These are phyloP conservation scores for Simplicillium aogashimaense DNA, from an alignment of 2,329 filamentous ascomycete genomes.

Conservation along the genomic window DNA sequence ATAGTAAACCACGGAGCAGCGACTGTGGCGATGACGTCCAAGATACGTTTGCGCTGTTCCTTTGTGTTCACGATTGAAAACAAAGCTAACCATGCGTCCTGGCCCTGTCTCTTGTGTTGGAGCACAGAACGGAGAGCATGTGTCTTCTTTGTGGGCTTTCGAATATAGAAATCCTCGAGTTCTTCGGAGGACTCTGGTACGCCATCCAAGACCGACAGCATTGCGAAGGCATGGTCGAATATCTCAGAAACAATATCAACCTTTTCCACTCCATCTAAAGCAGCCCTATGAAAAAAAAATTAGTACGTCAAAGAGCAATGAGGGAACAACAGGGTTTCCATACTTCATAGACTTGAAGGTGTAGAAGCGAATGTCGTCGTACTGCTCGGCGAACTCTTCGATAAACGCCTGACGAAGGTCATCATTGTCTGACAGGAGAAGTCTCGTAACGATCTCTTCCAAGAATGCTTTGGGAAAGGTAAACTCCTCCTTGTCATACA, in stretches of 20 bases:
- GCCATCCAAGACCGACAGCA: slow-evolving; percentile 59
- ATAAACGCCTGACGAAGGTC: slow-evolving; percentile 62
- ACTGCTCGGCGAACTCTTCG: slow-evolving; percentile 67
- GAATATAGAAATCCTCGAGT: slow-evolving; percentile 58
- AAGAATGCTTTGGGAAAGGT: slow-evolving; percentile 63
- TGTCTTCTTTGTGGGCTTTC: slow-evolving; percentile 55
- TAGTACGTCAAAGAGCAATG: neutral
- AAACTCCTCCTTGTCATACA: slow-evolving; percentile 51
- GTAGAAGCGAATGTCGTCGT: slow-evolving; percentile 77
- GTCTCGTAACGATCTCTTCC: slow-evolving; percentile 47
- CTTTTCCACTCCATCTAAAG: slow-evolving; percentile 14
- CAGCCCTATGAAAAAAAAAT: slow-evolving; percentile 10
- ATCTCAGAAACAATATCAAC: slow-evolving; percentile 15
- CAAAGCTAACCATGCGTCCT: slow-evolving; percentile 78
- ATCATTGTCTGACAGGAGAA: slow-evolving; percentile 50
- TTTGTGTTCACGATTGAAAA: slow-evolving; percentile 58
- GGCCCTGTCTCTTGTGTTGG: slow-evolving; percentile 68
- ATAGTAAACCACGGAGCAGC: slow-evolving; percentile 86
- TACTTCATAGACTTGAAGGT: slow-evolving; percentile 68
- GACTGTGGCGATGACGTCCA: slow-evolving; percentile 64
- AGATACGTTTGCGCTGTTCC: slow-evolving; percentile 68
- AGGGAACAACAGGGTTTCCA: slow-evolving; percentile 19
- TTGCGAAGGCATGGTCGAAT: slow-evolving; percentile 48
- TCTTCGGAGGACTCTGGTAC: slow-evolving; percentile 59
- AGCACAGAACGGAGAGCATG: slow-evolving; percentile 55